phyloP scores from a whole-genome alignment of 2,329 filamentous ascomycete species.

The Fusarium mexicanum region DNA sequence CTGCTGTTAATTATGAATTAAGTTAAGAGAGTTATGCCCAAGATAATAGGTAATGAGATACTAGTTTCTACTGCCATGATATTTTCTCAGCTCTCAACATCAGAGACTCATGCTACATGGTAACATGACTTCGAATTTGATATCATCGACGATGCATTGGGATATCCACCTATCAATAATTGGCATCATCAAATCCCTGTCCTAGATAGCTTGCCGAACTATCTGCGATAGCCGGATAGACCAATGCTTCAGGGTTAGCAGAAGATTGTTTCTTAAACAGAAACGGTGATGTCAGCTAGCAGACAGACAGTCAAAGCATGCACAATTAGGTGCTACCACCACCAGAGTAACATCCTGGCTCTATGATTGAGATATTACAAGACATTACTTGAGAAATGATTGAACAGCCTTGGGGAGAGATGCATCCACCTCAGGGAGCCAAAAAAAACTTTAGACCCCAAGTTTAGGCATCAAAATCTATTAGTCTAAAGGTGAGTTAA shows the following conservation, averaged over 20 bases:
- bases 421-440: not conserved
- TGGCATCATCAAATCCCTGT: not conserved
- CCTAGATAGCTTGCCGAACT: slow-evolving; percentile 1
- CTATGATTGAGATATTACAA: not conserved
- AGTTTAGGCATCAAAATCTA: not conserved
- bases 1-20: not conserved
- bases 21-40: not conserved
- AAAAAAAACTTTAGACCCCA: not conserved
- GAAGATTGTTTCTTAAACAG: not conserved
- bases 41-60: not conserved
- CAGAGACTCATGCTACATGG: not conserved
- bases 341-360: not conserved
- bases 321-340: not conserved
- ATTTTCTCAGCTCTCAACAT: not conserved
- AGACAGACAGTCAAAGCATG: not conserved
- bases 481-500: not conserved
- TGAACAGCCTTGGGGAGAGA: not conserved
- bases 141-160: not conserved
- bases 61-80: not conserved
- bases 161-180: not conserved
- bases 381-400: not conserved
- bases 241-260: slow-evolving; percentile 8
- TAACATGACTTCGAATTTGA: not conserved
- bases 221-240: slow-evolving; percentile 6
- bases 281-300: not conserved